Conservation (phyloP, 2,329 filamentous ascomycete species). For the Simplicillium sp. region DNA sequence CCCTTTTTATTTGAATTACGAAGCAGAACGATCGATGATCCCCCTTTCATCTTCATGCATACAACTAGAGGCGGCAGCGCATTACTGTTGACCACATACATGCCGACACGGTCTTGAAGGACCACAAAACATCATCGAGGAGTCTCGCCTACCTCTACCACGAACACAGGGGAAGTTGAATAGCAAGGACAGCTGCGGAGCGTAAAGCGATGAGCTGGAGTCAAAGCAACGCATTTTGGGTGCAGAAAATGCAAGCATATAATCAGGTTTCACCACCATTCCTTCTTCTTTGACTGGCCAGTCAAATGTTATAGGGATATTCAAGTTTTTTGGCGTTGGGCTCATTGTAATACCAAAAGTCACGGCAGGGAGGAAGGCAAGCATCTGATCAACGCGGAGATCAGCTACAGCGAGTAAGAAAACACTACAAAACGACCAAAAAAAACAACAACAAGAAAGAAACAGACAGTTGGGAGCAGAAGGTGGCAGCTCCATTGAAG, state of each 20-base stretch:
- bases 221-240: no score
- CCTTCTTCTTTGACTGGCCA: constrained; percentile 3
- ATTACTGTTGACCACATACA: no score
- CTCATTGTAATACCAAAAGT: constrained; percentile 7
- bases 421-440: not conserved
- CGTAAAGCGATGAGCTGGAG: no score
- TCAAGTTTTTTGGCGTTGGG: constrained; percentile 4
- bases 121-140: no score
- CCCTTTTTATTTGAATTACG: constrained; percentile 2
- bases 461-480: constrained; percentile 2
- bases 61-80: not conserved
- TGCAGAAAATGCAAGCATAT: not conserved
- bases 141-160: no score
- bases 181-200: no score
- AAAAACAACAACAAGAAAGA: not conserved
- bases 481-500: not conserved
- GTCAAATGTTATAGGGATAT: no score
- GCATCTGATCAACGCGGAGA: constrained; percentile 4
- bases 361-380: constrained; percentile 1
- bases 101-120: no score
- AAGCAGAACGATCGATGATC: not conserved
- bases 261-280: constrained; percentile 2
- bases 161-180: no score
- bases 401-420: not conserved
- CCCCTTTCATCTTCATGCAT: not conserved